Evolutionary conservation across 1,284 basidiomycete species (phyloP).

Genomic region (Irpex rosettiformis): DNA sequence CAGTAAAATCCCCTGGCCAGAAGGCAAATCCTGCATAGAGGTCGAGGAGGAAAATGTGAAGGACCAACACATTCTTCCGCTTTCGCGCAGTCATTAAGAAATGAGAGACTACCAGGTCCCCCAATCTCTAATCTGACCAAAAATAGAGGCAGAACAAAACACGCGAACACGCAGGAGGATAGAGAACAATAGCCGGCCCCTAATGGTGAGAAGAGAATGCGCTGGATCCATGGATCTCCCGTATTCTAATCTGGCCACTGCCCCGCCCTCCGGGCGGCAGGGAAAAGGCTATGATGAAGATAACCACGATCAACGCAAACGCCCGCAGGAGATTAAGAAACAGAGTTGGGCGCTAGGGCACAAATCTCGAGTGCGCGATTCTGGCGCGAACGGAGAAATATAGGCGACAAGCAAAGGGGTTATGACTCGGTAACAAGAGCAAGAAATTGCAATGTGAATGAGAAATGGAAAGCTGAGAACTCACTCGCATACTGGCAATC

Average conservation of each 20-base stretch:
- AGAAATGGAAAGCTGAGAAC: conserved; percentile 32
- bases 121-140: background rate
- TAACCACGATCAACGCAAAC: conserved; percentile 5
- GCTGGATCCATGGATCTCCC: background rate
- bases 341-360: background rate
- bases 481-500: conserved; percentile 88
- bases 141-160: background rate
- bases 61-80: too few relatives aligned
- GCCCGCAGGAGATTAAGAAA: conserved; percentile 4
- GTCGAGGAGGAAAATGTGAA: too few relatives aligned
- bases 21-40: too few relatives aligned
- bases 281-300: background rate
- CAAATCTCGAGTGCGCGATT: background rate
- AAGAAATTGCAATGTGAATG: background rate
- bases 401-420: background rate
- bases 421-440: background rate
- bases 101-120: too few relatives aligned
- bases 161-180: background rate
- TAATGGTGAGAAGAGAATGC: background rate
- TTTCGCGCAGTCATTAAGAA: too few relatives aligned
- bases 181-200: background rate
- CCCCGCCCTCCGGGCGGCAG: background rate
- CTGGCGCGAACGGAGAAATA: background rate
- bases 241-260: background rate
- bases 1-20: too few relatives aligned